Evolutionary conservation across 2,329 filamentous ascomycete species (phyloP), one percentile per base, ranked within the genome.

Genomic region (Sporothrix protearum): DNA sequence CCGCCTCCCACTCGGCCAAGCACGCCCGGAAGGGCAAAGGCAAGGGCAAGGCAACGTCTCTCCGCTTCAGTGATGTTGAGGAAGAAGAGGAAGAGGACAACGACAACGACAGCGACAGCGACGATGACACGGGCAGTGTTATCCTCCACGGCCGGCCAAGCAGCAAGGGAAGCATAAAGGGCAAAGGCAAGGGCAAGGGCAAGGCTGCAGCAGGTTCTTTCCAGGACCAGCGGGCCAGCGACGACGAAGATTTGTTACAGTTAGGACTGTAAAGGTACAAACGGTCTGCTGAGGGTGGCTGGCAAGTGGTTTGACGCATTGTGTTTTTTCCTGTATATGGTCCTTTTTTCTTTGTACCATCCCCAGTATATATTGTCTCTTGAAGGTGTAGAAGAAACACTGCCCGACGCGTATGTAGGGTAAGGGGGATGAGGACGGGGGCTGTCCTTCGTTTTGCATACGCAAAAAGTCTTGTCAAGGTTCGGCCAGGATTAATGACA

Each of bases 101-200:
- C 9, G 42, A 42, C 42, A 79, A 79, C 19, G 76, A 76, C 25
- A 66, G 64, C 28, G 68, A 10, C 51, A 51, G 30, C 42, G 53
- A 63, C 42, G 77, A 79, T 74, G 69, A 78, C 76, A 73, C 80
- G 76, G 33, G 75, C 76, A 80, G 80, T 36, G 78, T 80, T 53
- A 78, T 78, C 2, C 76, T 77, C 19, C 77, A 78, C 68, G 78
- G 76, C 70, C 72, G 76, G 47, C 76, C 77, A 47, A 47, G 14
- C 69, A 87, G 36, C 69, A 87, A 89, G 78, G 87, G 83, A 47
- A 47, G 42, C 69, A 87, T 9, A 68, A 87, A 89, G 78, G 87
- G 83, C 0, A 89, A 88, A 76, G 86, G n/a, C 69, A 87, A 89
- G 78, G 87, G 83, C 0, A 89, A 88, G 76, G 86, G 82, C 2